Conservation (phyloP, 2,329 filamentous ascomycete genomes). For the Aspergillus unguis region DNA sequence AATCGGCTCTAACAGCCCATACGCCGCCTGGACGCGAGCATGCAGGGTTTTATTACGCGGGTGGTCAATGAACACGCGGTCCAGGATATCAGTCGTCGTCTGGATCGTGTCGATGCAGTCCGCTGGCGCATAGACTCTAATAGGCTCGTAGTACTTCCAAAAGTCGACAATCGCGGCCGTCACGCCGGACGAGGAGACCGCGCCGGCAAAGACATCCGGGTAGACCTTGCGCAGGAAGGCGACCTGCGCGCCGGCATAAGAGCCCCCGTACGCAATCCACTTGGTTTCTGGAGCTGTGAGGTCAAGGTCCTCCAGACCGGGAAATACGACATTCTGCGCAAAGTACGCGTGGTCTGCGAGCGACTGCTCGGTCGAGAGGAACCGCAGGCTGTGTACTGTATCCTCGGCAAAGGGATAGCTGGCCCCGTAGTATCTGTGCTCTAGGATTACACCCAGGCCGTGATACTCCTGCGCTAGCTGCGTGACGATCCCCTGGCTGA, state of each 20-base stretch:
- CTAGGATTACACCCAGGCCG: conserved; percentile 75
- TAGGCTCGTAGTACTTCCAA: conserved; percentile 63
- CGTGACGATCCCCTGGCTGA: conserved; percentile 74
- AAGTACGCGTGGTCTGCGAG: conserved; percentile 80
- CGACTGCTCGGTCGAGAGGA: conserved; percentile 79
- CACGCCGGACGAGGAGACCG: conserved; percentile 77
- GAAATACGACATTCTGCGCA: conserved; percentile 67
- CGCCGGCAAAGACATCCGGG: conserved; percentile 73
- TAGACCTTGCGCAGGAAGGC: conserved; percentile 74
- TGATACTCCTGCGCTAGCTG: conserved; percentile 67
- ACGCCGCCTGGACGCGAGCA: conserved; percentile 51
- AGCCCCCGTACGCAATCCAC: conserved; percentile 79
- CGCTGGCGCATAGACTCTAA: conserved; percentile 54
- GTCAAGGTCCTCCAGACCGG: conserved; percentile 64
- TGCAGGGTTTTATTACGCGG: conserved; percentile 44
- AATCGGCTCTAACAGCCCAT: conserved; percentile 41
- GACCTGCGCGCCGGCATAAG: conserved; percentile 76
- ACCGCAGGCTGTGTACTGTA: conserved; percentile 67
- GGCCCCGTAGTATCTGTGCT: conserved; percentile 82
- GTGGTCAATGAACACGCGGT: conserved; percentile 54
- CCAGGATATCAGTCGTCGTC: conserved; percentile 57
- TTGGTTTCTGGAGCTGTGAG: conserved; percentile 64
- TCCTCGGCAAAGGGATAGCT: conserved; percentile 61
- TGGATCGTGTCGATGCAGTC: conserved; percentile 65
- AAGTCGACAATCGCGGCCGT: conserved; percentile 74